Evolutionary conservation across 257 asterid species (phyloP).

Genomic region (Gynochthodes officinalis): DNA sequence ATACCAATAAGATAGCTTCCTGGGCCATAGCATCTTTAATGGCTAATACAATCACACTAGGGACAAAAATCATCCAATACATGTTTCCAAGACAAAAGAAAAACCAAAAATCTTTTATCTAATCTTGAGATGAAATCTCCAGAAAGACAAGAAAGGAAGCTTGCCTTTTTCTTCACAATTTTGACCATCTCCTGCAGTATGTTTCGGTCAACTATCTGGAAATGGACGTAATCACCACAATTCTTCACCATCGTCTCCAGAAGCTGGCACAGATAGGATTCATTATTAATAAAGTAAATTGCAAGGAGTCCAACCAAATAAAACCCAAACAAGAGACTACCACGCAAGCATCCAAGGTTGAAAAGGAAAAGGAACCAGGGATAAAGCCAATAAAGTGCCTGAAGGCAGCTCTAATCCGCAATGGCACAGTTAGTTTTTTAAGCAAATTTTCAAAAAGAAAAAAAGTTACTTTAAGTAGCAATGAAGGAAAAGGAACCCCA

Average conservation of each 20-base stretch:
- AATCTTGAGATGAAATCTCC: neutral
- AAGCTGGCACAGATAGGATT: constrained; percentile 42
- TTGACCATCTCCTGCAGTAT: constrained; percentile 89
- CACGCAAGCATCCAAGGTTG: neutral
- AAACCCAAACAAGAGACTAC: neutral
- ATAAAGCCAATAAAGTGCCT: neutral
- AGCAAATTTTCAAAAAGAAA: neutral
- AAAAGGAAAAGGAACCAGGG: neutral
- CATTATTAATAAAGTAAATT: constrained; percentile 12
- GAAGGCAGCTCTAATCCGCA: neutral
- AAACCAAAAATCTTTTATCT: neutral
- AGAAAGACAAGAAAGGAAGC: constrained; percentile 13
- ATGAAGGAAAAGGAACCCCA: neutral
- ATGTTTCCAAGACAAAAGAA: neutral
- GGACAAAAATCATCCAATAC: too few relatives aligned
- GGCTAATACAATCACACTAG: neutral
- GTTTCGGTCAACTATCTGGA: constrained; percentile 82
- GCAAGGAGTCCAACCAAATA: neutral
- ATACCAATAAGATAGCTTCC: neutral
- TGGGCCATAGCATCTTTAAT: neutral
- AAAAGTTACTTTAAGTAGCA: too few relatives aligned
- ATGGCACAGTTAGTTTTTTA: neutral
- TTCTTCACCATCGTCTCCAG: constrained; percentile 97
- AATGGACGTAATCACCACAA: constrained; percentile 90
- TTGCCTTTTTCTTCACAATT: constrained; percentile 80